Base-by-base conservation (phyloP, 208 protist species). In the Trypanosoma melophagium region DNA sequence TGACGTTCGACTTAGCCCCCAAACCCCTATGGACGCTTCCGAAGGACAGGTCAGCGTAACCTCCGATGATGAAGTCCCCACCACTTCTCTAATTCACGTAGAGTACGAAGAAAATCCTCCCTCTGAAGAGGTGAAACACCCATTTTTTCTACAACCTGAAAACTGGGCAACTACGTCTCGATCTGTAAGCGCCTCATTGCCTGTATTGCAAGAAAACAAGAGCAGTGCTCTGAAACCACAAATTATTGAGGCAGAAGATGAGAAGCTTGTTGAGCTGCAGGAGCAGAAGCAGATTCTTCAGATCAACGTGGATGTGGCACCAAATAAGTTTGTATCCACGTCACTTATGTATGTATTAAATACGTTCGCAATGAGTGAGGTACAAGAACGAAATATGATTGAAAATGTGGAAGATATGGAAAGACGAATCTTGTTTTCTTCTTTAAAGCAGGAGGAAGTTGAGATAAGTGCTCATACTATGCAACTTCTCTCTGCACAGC, bases 21-120 rank as follows among this genome's bases (percentile, higher is more conserved):
- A 49, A 35, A 76, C 56, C 0, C 63, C 64, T 59, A 22, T 42
- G 24, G 57, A 73, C 57, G 40, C 44, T 38, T 60, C 69, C 8
- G 60, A 71, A 3, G 55, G 35, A 21, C 83, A 89, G 64, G 84
- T 93, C 2, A 90, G 83, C 59, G 78, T 41, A 49, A 89, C 84
- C 0, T 93, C 87, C 3, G 82, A 93, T 53, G 87, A 93, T 59
- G 84, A 87, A 24, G 59, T 22, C 7, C 50, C 61, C 1, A 16
- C 40, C 28, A 44, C 12, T 56, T 50, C 19, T 13, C 44, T 8
- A 21, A 57, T 10, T 35, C 16, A 25, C 12, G 14, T 24, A 21
- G 13, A 21, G 19, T 10, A 61, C 13, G 38, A 50, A 12, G 56
- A 16, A 50, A 50, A 54, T 60, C n/a, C n/a, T n/a, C n/a, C n/a